Base-by-base conservation (phyloP, 148 eudicot species). In the Rhododendron vialii region DNA sequence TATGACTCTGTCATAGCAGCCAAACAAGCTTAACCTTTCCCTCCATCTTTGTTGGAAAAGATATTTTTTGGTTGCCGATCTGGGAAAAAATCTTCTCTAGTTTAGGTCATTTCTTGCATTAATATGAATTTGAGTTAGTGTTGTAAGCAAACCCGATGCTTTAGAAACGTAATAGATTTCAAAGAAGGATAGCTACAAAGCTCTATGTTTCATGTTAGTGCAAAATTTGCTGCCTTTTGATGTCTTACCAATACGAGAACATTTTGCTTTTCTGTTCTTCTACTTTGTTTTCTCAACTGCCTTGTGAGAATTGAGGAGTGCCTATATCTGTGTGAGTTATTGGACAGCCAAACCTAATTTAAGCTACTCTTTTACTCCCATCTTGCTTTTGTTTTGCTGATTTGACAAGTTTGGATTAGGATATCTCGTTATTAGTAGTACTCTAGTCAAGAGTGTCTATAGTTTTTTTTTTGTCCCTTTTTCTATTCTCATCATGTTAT, bases 391-490 rank as follows among this genome's bases (percentile, higher is more conserved):
- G 24, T 38, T 43, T 22, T 61, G 13, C 11, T 36, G 69, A 30
- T 83, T 41, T 45, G 85, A 78, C 38, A 45, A 69, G 76, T 83
- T n/a, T 63, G 74, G 73, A 82, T 20, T 82, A 55, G 20, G 17
- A 8, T 61, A 7, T 83, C 53, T 11, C 55, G 28, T 83, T 24
- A 9, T 38, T 45, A 59, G 61, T 22, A 18, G 1, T 43, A 12
- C 22, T 83, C 57, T 13, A 3, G 53, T 83, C 35, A 20, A 73
- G 22, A 50, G 76, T 51, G 55, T 15, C 26, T 67, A 28, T 17
- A 45, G 9, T 48, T 11, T 26, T 41, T 47, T 26, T 24, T 18
- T 17, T 51, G 36, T 61, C 24, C 22, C 50, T 67, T 10, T 18
- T 13, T 71, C 15, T 30, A 15, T 33, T 30, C 7, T 71, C 7